Conservation (phyloP, 2,329 filamentous ascomycete species). For the Aureobasidium namibiae region DNA sequence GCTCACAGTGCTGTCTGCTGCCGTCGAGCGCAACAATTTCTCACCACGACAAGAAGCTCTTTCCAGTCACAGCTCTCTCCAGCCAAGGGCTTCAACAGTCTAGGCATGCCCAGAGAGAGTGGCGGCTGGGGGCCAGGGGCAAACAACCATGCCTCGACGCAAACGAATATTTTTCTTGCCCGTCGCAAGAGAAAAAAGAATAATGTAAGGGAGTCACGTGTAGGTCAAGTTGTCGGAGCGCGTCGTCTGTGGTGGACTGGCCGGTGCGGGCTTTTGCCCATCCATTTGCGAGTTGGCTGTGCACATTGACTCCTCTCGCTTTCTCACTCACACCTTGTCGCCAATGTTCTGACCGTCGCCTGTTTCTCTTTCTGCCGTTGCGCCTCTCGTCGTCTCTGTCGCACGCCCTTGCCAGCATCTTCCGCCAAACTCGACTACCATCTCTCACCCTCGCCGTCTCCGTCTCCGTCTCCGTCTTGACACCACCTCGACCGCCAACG, state of each 20-base stretch:
- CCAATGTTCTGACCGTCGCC: slow-evolving; percentile 9
- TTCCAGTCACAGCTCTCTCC: not conserved
- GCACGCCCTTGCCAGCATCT: not conserved
- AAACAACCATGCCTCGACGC: not conserved
- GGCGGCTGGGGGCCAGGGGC: not conserved
- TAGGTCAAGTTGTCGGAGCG: not conserved
- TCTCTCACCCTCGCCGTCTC: not conserved
- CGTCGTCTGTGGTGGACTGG: not conserved
- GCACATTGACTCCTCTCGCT: slow-evolving; percentile 5
- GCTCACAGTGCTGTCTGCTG: slow-evolving; percentile 1
- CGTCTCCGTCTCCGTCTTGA: slow-evolving; percentile 2
- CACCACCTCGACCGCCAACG: not conserved
- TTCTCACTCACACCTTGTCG: not conserved
- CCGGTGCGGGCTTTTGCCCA: not conserved
- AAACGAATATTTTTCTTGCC: not conserved
- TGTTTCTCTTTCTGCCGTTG: not conserved
- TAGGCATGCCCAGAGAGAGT: not conserved
- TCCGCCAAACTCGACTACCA: not conserved
- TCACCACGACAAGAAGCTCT: not conserved
- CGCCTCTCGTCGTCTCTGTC: slow-evolving; percentile 4
- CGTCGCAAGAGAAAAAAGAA: not conserved
- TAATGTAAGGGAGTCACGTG: slow-evolving; percentile 10
- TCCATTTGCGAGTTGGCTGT: slow-evolving; percentile 2
- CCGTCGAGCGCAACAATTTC: not conserved
- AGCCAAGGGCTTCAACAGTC: slow-evolving; percentile 7